Evolutionary conservation across 345 rosid species (phyloP).

Genomic region (Gossypium thurberi): DNA sequence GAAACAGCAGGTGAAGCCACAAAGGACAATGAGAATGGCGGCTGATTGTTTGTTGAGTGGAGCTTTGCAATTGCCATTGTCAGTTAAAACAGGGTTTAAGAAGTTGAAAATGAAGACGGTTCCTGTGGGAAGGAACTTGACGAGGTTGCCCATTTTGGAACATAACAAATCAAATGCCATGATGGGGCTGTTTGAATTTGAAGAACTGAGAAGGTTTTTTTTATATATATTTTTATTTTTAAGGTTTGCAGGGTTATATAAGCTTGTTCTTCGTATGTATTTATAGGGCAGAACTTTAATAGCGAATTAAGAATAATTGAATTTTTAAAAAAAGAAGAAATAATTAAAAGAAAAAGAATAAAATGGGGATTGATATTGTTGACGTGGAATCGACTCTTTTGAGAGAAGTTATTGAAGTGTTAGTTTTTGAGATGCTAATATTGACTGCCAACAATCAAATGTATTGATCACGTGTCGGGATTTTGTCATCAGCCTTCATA

Average conservation of each 20-base stretch:
- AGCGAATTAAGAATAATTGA: not conserved
- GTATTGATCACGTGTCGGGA: no score
- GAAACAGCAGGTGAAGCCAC: constrained; percentile 63
- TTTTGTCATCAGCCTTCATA: no score
- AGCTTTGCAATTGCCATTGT: constrained; percentile 51
- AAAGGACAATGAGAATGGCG: constrained; percentile 40
- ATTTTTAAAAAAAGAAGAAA: not conserved
- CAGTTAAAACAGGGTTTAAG: constrained; percentile 72
- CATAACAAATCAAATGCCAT: not conserved
- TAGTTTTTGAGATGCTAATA: no score
- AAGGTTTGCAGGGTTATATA: not conserved
- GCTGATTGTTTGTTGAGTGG: constrained; percentile 41
- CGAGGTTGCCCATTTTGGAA: constrained; percentile 40
- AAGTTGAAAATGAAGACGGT: constrained; percentile 69
- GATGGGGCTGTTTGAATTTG: not conserved
- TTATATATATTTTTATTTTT: no score
- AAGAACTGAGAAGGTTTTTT: not conserved
- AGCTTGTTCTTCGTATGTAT: not conserved
- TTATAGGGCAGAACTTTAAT: not conserved
- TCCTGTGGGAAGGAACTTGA: constrained; percentile 88
- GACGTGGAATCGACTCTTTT: no score
- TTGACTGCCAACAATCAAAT: no score
- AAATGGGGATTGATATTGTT: no score
- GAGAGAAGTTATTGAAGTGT: no score
- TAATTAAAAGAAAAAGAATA: not conserved